Evolutionary conservation across 1,284 basidiomycete genomes (phyloP).

Genomic region (Cryptococcus sp.): DNA sequence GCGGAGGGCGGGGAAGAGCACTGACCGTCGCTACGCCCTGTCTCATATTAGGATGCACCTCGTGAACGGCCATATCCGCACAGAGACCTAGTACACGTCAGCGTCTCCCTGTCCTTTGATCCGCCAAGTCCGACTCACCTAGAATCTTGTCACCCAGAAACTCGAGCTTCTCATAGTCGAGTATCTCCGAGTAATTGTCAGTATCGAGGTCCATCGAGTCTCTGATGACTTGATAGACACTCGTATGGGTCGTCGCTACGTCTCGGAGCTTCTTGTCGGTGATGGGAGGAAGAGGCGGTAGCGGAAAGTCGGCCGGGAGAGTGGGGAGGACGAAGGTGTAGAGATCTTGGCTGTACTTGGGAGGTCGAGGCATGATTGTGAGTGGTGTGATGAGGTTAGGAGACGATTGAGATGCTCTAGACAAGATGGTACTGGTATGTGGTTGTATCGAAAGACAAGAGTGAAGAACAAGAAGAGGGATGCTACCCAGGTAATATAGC

Average conservation of each 20-base stretch:
- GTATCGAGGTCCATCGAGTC: slow-evolving; percentile 9
- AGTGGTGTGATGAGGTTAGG: neutral
- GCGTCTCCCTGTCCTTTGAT: slow-evolving; percentile 7
- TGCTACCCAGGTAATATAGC: too few relatives aligned
- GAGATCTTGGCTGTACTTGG: neutral
- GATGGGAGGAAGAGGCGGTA: slow-evolving; percentile 32
- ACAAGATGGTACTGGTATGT: too few relatives aligned
- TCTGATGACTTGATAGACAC: slow-evolving; percentile 2
- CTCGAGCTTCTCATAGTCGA: slow-evolving; percentile 43
- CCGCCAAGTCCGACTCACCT: slow-evolving; percentile 11
- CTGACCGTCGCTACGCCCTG: slow-evolving; percentile 22
- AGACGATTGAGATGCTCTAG: neutral
- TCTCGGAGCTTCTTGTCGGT: slow-evolving; percentile 14
- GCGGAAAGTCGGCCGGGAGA: slow-evolving; percentile 14
- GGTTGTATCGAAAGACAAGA: too few relatives aligned
- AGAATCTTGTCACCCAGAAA: slow-evolving; percentile 38
- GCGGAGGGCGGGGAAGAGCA: neutral
- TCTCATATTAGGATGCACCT: slow-evolving; percentile 23
- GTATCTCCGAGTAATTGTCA: slow-evolving; percentile 4
- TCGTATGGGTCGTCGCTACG: slow-evolving; percentile 26
- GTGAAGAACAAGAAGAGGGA: too few relatives aligned
- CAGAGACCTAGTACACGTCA: slow-evolving; percentile 3
- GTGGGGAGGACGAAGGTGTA: slow-evolving; percentile 6
- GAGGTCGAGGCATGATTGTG: neutral
- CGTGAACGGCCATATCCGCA: slow-evolving; percentile 17